Evolutionary conservation across 306 rosid genomes (phyloP).

Genomic region (Acacia crassicarpa): DNA sequence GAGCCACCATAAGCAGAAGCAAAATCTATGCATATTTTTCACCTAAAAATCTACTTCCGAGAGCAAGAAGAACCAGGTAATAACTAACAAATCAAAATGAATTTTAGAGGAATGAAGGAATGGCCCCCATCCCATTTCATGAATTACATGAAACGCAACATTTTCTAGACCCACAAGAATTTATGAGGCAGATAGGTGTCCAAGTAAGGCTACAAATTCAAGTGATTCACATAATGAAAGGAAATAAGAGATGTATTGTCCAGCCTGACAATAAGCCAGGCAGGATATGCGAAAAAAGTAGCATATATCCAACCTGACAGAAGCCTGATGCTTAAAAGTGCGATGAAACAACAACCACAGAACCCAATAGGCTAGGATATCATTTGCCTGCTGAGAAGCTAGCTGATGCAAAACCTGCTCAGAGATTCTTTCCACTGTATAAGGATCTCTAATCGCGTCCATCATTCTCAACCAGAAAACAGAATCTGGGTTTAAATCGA

Average conservation of each 20-base stretch:
- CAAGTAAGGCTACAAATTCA: neutral
- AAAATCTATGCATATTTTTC: neutral
- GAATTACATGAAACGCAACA: neutral
- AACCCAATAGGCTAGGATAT: constrained; percentile 85
- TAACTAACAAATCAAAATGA: neutral
- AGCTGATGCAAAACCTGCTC: constrained; percentile 81
- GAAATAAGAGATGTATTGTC: neutral
- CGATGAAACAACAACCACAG: constrained; percentile 80
- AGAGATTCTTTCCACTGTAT: constrained; percentile 72
- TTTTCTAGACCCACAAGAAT: neutral
- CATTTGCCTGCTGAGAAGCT: constrained; percentile 58
- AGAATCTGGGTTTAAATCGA: constrained; percentile 52
- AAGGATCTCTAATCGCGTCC: constrained; percentile 69
- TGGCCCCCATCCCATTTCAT: constrained; percentile 12
- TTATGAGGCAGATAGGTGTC: neutral
- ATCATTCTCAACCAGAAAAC: constrained; percentile 77
- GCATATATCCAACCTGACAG: constrained; percentile 58
- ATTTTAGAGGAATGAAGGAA: neutral
- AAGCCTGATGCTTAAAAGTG: constrained; percentile 46
- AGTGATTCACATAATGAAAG: neutral
- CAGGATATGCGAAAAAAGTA: constrained; percentile 7
- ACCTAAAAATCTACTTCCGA: neutral
- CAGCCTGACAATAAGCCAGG: neutral
- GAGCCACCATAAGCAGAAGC: neutral
- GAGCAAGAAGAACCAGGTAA: neutral